Percentiles rank a stretch among this genome's conserved stretches.
These are phyloP conservation scores for Cadophora malorum DNA, from an alignment of 2,329 filamentous ascomycete genomes.

Conservation along the genomic window DNA sequence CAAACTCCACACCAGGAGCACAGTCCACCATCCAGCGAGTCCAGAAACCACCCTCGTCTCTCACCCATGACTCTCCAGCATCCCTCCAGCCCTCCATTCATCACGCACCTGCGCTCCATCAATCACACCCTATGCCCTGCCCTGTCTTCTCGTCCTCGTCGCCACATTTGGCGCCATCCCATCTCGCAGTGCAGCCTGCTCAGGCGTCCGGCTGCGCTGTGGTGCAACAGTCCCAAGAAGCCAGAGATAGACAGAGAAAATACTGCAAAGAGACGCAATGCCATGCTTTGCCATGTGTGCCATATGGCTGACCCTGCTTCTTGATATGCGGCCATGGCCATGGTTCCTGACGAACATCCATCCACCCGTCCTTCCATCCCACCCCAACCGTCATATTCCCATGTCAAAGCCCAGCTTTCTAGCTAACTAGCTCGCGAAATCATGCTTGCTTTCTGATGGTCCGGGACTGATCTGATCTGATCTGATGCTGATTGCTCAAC, in stretches of 20 bases:
- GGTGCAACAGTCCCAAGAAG: slow-evolving; percentile 8
- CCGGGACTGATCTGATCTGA: slow-evolving; percentile 1
- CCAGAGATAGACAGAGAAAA: slow-evolving; percentile 9
- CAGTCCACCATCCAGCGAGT: slow-evolving; percentile 1
- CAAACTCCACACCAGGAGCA: slow-evolving; percentile 3
- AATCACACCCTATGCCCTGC: background rate
- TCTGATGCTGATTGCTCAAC: slow-evolving; percentile 3
- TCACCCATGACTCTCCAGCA: slow-evolving; percentile 10
- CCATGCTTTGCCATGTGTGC: slow-evolving; percentile 13
- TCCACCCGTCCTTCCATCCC: slow-evolving; percentile 5
- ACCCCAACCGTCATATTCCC: background rate
- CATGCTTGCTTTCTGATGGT: slow-evolving; percentile 2
- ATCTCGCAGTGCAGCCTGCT: background rate
- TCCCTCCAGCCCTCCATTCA: slow-evolving; percentile 1
- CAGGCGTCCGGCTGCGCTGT: slow-evolving; percentile 15
- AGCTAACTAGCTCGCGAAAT: background rate
- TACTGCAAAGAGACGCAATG: slow-evolving; percentile 12
- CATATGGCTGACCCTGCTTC: slow-evolving; percentile 1
- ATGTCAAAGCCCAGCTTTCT: slow-evolving; percentile 7
- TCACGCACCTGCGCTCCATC: slow-evolving; percentile 10
- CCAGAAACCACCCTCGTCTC: background rate
- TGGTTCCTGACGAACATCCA: slow-evolving; percentile 12
- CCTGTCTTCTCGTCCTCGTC: background rate
- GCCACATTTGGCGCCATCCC: slow-evolving; percentile 1
- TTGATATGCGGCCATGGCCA: slow-evolving; percentile 7